phyloP scores from a whole-genome alignment of 768 basidiomycete genomes.

The Russula sp. region DNA sequence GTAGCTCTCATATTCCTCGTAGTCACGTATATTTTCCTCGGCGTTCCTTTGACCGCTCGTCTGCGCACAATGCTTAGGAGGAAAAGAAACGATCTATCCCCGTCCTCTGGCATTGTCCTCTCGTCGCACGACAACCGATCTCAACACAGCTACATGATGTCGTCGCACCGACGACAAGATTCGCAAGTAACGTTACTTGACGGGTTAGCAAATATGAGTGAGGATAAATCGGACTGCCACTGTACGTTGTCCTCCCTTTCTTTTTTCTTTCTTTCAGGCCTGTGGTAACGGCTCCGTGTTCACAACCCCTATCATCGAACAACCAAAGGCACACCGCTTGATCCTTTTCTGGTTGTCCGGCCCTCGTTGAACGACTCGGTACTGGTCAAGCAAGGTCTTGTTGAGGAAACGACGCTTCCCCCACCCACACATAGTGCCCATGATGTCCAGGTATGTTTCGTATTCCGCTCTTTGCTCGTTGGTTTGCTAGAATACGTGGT shows the following conservation, averaged over 20 bases:
- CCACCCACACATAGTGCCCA: constrained; percentile 13
- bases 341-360: constrained; percentile 20
- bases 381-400: constrained; percentile 17
- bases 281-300: not conserved
- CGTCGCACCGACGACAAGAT: constrained; percentile 4
- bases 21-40: constrained; percentile 23
- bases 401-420: constrained; percentile 11
- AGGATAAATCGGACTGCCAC: not conserved
- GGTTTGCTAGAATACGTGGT: not conserved
- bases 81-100: not conserved
- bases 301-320: not conserved
- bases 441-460: constrained; percentile 10
- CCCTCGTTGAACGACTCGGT: constrained; percentile 20
- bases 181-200: constrained; percentile 5
- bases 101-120: not conserved
- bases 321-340: not conserved
- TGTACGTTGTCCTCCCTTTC: not conserved
- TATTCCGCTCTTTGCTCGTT: not conserved
- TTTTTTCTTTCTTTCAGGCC: not conserved
- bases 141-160: not conserved
- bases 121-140: not conserved
- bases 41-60: constrained; percentile 21
- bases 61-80: constrained; percentile 14
- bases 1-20: constrained; percentile 21
- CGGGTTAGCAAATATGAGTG: not conserved